Percentiles rank a stretch among this genome's conserved stretches.
phyloP scores from a whole-genome alignment of 2,329 filamentous ascomycete genomes.

The Didymella keratinophila region DNA sequence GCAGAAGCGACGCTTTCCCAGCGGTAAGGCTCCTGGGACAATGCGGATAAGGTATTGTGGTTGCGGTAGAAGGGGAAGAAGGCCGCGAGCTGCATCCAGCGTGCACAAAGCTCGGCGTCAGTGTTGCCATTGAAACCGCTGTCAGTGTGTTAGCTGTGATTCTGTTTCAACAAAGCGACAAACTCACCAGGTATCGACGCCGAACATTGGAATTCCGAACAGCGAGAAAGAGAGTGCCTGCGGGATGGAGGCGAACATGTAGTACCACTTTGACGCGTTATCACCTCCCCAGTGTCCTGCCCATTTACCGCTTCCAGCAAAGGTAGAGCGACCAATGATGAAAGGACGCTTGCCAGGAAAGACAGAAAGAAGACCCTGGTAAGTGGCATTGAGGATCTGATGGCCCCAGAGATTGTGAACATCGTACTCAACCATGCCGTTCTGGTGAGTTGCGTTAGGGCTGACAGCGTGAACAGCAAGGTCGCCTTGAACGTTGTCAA shows the following conservation, averaged over 20 bases:
- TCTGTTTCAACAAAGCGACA: not conserved
- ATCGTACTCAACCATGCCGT: slow-evolving; percentile 79
- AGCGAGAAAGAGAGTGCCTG: slow-evolving; percentile 78
- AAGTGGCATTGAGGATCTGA: slow-evolving; percentile 79
- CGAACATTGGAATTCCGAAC: slow-evolving; percentile 80
- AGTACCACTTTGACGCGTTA: slow-evolving; percentile 73
- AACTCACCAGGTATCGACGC: slow-evolving; percentile 60
- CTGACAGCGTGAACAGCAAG: slow-evolving; percentile 75
- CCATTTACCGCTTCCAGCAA: slow-evolving; percentile 76
- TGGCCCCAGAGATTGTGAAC: slow-evolving; percentile 77
- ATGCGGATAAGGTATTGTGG: slow-evolving; percentile 70
- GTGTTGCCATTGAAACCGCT: slow-evolving; percentile 72
- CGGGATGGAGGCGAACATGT: slow-evolving; percentile 79
- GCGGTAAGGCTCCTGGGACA: slow-evolving; percentile 73
- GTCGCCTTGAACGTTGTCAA: slow-evolving; percentile 77
- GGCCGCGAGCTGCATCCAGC: slow-evolving; percentile 76
- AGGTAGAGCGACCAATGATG: slow-evolving; percentile 84
- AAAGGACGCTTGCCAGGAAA: slow-evolving; percentile 77
- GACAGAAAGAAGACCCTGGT: slow-evolving; percentile 70
- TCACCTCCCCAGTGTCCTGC: slow-evolving; percentile 83
- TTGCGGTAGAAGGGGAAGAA: slow-evolving; percentile 84
- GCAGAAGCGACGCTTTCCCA: slow-evolving; percentile 73
- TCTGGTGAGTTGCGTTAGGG: slow-evolving; percentile 79
- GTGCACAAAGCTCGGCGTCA: slow-evolving; percentile 73
- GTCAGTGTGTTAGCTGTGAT: not conserved